Percentiles rank a stretch among this genome's conserved stretches.
Evolutionary conservation across 192 early-diverging fungal species (phyloP).

Genomic region (Dispira simplex): DNA sequence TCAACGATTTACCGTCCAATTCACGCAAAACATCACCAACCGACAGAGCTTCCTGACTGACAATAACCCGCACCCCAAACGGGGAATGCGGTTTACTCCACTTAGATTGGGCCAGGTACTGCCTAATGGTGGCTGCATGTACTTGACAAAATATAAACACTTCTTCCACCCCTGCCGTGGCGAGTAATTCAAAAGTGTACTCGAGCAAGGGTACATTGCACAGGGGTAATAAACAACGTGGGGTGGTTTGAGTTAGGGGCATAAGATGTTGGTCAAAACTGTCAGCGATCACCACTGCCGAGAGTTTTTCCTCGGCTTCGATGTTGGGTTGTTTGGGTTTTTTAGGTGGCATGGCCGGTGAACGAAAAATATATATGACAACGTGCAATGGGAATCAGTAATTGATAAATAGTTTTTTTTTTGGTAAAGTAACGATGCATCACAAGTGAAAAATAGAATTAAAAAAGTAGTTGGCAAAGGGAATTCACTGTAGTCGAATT

Average conservation of each 20-base stretch:
- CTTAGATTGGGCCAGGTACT: constrained; percentile 73
- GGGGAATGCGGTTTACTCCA: constrained; percentile 52
- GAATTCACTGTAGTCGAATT: too few species aligned
- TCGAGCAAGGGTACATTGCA: constrained; percentile 94
- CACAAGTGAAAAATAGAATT: too few species aligned
- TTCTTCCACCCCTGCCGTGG: constrained; percentile 70
- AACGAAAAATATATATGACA: too few species aligned
- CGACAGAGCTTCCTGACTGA: constrained; percentile 53
- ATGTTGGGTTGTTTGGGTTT: constrained; percentile 18
- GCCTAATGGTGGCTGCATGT: constrained; percentile 67
- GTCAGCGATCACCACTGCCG: constrained; percentile 89
- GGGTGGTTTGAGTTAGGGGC: constrained; percentile 69
- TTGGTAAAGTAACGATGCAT: too few species aligned
- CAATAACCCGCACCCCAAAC: constrained; percentile 54
- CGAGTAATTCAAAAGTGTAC: constrained; percentile 89
- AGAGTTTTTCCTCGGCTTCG: constrained; percentile 50
- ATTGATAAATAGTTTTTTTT: too few species aligned
- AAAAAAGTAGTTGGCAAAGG: too few species aligned
- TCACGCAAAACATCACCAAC: constrained; percentile 89
- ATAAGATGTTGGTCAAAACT: constrained; percentile 73
- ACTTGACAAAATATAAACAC: constrained; percentile 73
- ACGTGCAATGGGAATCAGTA: too few species aligned
- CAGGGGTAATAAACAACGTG: constrained; percentile 83
- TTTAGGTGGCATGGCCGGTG: constrained; percentile 16
- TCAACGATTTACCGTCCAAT: constrained; percentile 61